These are phyloP conservation scores for Termitomyces heimii DNA, from an alignment of 768 basidiomycete genomes.

Conservation along the genomic window DNA sequence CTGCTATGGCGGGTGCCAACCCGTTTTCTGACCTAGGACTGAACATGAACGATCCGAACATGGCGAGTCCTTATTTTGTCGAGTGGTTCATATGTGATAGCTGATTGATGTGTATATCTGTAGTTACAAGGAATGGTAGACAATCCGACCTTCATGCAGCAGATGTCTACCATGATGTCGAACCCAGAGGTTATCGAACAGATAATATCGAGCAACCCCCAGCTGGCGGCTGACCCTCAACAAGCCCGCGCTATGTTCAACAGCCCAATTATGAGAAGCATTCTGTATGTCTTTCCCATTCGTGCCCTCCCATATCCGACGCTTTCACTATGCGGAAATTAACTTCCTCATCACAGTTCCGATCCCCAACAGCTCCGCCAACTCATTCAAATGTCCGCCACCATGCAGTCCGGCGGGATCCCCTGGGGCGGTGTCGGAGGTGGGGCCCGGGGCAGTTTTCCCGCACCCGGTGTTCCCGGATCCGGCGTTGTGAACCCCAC, in stretches of 20 bases:
- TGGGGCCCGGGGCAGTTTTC: conserved; percentile 33
- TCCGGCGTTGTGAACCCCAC: conserved; percentile 18
- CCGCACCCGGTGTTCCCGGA: conserved; percentile 56
- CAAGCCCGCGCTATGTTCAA: conserved; percentile 74
- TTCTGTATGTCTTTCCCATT: conserved; percentile 1
- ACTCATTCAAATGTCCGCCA: conserved; percentile 57
- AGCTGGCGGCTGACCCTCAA: conserved; percentile 65
- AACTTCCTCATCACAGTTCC: conserved; percentile 33
- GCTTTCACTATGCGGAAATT: neutral
- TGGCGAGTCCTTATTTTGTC: conserved; percentile 45
- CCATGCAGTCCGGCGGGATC: conserved; percentile 30
- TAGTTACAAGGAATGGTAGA: conserved; percentile 85
- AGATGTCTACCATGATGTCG: conserved; percentile 83
- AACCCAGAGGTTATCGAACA: conserved; percentile 89
- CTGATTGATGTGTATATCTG: neutral
- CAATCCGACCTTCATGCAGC: conserved; percentile 76
- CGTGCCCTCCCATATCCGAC: conserved; percentile 16
- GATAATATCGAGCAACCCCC: conserved; percentile 77
- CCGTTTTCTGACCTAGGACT: conserved; percentile 90
- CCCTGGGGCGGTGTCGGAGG: conserved; percentile 13
- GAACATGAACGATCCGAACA: conserved; percentile 91
- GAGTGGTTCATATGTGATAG: neutral
- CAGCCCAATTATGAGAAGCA: conserved; percentile 6
- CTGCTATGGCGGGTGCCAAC: conserved; percentile 78
- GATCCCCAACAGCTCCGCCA: conserved; percentile 71